phyloP scores from a whole-genome alignment of 495 filamentous ascomycete species.

The Penicilliopsis zonata region DNA sequence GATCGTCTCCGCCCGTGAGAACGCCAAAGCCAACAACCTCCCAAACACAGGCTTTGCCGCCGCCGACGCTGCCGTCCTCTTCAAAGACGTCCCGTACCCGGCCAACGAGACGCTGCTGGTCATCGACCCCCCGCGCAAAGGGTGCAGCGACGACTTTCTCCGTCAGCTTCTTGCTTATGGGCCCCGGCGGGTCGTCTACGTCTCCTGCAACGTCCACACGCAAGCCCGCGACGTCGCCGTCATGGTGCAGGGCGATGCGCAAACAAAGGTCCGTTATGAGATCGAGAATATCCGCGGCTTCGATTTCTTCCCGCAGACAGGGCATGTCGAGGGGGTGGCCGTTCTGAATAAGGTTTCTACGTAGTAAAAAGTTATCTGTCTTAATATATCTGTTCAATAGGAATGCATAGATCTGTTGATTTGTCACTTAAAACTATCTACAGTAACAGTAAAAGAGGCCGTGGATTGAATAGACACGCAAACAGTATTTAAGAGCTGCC shows the following conservation, averaged over 20 bases:
- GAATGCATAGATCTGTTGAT: background rate
- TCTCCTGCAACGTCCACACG: slow-evolving; percentile 95
- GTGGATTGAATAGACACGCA: background rate
- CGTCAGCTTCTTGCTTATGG: slow-evolving; percentile 62
- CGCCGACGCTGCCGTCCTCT: slow-evolving; percentile 73
- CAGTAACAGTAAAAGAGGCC: background rate
- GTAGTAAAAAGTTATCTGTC: background rate
- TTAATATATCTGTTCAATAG: background rate
- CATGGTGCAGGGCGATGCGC: slow-evolving; percentile 53
- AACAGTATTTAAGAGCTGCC: slow-evolving; percentile 41
- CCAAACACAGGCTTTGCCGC: slow-evolving; percentile 63
- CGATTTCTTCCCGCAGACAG: slow-evolving; percentile 97
- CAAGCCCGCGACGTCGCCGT: slow-evolving; percentile 87
- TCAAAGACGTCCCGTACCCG: slow-evolving; percentile 57
- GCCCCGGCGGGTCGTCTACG: slow-evolving; percentile 75
- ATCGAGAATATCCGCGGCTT: slow-evolving; percentile 90
- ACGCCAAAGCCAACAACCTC: slow-evolving; percentile 70
- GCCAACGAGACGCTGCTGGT: slow-evolving; percentile 76
- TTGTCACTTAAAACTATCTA: background rate
- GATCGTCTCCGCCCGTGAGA: slow-evolving; percentile 61
- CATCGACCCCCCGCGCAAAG: slow-evolving; percentile 90
- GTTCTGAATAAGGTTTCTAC: slow-evolving; percentile 43
- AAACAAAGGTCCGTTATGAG: slow-evolving; percentile 50
- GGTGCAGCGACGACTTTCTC: slow-evolving; percentile 79
- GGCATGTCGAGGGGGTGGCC: slow-evolving; percentile 91